Evolutionary conservation across 805 yeast genomes (phyloP).

Genomic region (Metschnikowia kunwiensis): DNA sequence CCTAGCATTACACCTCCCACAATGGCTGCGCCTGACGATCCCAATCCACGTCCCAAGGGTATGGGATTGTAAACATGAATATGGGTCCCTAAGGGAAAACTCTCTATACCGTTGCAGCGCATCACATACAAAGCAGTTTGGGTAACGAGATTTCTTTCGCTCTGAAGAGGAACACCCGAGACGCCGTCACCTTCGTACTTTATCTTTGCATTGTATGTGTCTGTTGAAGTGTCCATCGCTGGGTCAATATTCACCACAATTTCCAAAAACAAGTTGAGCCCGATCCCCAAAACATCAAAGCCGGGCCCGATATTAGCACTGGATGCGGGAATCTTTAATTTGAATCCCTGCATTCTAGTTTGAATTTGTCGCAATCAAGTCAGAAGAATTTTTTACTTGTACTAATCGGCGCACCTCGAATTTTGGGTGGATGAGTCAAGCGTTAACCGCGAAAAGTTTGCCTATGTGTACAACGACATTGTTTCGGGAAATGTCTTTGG

Average conservation of each 20-base stretch:
- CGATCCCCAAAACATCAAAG: constrained; percentile 93
- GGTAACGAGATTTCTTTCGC: constrained; percentile 83
- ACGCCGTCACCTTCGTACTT: constrained; percentile 79
- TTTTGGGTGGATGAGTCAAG: no score
- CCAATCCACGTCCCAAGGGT: constrained; percentile 95
- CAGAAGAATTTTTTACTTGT: no score
- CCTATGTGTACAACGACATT: no score
- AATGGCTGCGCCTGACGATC: constrained; percentile 97
- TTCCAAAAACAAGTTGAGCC: constrained; percentile 70
- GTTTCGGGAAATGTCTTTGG: no score
- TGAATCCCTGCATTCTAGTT: constrained; percentile 47
- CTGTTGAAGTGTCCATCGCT: constrained; percentile 42
- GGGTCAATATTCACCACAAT: constrained; percentile 66
- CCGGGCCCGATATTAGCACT: constrained; percentile 99
- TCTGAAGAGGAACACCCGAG: constrained; percentile 70
- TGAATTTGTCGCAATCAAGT: no score
- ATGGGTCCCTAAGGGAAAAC: constrained; percentile 81
- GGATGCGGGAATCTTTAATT: constrained; percentile 86
- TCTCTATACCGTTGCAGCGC: constrained; percentile 71
- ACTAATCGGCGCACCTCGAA: no score
- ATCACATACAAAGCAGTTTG: constrained; percentile 89
- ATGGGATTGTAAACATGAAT: constrained; percentile 85
- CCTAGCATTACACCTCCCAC: constrained; percentile 95
- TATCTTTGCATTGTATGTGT: constrained; percentile 67
- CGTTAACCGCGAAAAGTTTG: no score